Evolutionary conservation across 2,329 filamentous ascomycete genomes (phyloP), one percentile per base, ranked within the genome.

Genomic region (Alternaria dauci): DNA sequence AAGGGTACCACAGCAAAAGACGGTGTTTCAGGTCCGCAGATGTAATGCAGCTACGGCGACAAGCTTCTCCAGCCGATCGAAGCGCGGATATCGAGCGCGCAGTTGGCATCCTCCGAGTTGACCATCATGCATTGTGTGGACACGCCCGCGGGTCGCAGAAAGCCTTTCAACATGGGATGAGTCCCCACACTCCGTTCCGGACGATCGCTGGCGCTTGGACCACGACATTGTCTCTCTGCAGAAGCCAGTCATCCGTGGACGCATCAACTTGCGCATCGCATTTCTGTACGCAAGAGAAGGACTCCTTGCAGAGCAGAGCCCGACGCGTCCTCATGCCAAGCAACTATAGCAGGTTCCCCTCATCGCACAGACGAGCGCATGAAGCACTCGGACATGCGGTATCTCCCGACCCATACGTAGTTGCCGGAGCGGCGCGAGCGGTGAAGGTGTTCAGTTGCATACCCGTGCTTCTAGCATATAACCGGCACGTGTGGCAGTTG

Each of bases 11-110:
- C 54, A 60, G 61, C 61, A 54, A 51, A 61, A 61, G 53, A 61
- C 46, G 42, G 63, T 55, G 66, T 68, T 68, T 68, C 66, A 68
- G 64, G 52, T 59, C 26, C 39, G 53, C 61, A 59, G 59, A 66
- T 55, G 57, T 60, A 58, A 67, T 68, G 66, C 66, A 66, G 57
- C 63, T 65, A 65, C 50, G 38, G 50, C 55, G 48, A 47, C 57
- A 59, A 39, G 63, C 46, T 58, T 65, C 38, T 54, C 47, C 44
- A 58, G 55, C 55, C 55, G 59, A 57, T 56, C 46, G 28, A 55
- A 55, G 59, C 61, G 61, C 59, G 52, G 48, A 55, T 41, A 28
- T 47, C 48, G 59, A 57, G 43, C 36, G 44, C 48, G 52, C 44
- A 53, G 52, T 47, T 55, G 46, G 42, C 48, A 46, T 46, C 16